Base-by-base conservation (phyloP, 345 rosid species). In the Gossypium herbaceum region DNA sequence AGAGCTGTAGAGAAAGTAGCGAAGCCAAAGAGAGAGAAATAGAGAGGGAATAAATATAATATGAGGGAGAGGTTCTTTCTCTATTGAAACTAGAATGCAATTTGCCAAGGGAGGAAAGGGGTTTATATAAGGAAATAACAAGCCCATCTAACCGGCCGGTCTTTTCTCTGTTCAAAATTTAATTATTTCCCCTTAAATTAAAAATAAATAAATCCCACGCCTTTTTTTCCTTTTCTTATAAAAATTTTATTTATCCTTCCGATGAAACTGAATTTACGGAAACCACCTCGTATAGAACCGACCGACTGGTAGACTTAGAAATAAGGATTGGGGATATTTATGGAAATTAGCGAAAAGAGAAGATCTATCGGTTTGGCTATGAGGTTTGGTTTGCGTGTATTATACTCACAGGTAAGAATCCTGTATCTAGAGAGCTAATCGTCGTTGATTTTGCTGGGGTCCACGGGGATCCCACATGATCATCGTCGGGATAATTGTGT, bases 51-150 rank as follows among this genome's bases (percentile, higher is more conserved):
- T 34, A 34, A 34, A 34, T 34, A 34, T 1, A 80, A 61, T 41
- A 51, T 62, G 44, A 45, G 69, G 44, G 72, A 68, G 72, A 73
- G 58, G 76, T 62, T 65, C 72, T 45, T 27, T 34, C 47, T 11
- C 64, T 68, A 71, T 41, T 20, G 41, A 78, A 50, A 56, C 63
- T 71, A 12, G 64, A 68, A 64, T 70, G 84, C 71, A 52, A 34
- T 54, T 56, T 68, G 17, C 58, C 59, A 66, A 75, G 63, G 22
- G 65, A 64, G 73, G 60, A 29, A 17, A 70, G 17, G 86, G 81
- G 74, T 78, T 80, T 88, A 88, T 88, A 88, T 88, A 88, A 27
- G 89, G 86, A 82, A 86, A 84, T 80, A 74, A 72, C 75, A 80
- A 78, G 75, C 47, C 83, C 75, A 72, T 27, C 69, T 79, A 58